Conservation (phyloP, 768 basidiomycete species). For the Tricholoma bakamatsutake region DNA sequence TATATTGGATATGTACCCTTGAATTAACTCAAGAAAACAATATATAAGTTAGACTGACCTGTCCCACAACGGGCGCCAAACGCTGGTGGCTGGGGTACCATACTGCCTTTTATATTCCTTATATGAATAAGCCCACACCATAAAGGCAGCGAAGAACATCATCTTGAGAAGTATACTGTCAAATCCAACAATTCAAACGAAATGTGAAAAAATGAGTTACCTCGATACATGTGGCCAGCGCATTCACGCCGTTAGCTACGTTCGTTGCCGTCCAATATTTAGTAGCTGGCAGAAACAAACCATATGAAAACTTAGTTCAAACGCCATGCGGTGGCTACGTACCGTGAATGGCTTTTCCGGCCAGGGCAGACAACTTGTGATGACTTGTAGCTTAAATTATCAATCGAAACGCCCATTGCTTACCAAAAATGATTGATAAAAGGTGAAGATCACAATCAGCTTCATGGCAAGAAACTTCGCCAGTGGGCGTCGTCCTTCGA, state of each 20-base stretch:
- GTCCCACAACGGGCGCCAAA: constrained; percentile 69
- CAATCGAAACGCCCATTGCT: constrained; percentile 17
- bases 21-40: constrained; percentile 1
- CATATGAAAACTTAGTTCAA: not conserved
- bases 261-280: constrained; percentile 78
- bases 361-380: constrained; percentile 53
- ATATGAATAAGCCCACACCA: constrained; percentile 77
- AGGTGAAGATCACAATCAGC: constrained; percentile 78
- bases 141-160: constrained; percentile 69
- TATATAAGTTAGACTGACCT: constrained; percentile 34
- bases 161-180: constrained; percentile 40
- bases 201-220: constrained; percentile 27
- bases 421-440: constrained; percentile 75
- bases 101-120: constrained; percentile 50
- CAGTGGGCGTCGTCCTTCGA: constrained; percentile 63
- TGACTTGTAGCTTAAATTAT: not conserved
- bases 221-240: constrained; percentile 77
- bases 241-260: constrained; percentile 75
- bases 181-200: not conserved
- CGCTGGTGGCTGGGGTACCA: constrained; percentile 39
- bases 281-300: constrained; percentile 39
- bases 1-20: not conserved
- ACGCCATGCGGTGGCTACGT: constrained; percentile 5
- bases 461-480: constrained; percentile 85
- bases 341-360: constrained; percentile 64